phyloP scores from a whole-genome alignment of 306 rosid species.

The Luffa acutangula region DNA sequence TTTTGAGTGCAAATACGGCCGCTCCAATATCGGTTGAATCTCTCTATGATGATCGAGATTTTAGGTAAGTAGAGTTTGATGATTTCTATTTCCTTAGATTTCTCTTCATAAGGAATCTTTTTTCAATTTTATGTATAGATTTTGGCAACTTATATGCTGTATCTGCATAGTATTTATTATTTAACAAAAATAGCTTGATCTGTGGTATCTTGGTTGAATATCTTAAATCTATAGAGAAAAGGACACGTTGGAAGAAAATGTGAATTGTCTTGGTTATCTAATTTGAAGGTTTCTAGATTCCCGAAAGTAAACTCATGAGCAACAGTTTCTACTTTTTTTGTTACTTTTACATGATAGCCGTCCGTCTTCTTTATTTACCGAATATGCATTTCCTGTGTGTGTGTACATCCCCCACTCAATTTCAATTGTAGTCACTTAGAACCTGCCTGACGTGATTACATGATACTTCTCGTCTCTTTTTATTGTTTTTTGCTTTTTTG shows the following conservation, averaged over 20 bases:
- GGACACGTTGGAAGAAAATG: neutral
- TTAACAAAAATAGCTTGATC: neutral
- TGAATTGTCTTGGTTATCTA: neutral
- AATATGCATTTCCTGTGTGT: neutral
- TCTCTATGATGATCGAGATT: conserved; percentile 69
- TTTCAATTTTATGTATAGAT: neutral
- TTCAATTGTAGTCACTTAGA: neutral
- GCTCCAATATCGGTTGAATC: conserved; percentile 99
- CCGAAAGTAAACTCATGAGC: neutral
- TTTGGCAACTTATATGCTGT: neutral
- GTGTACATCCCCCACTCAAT: neutral
- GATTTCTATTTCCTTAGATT: neutral
- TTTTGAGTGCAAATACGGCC: conserved; percentile 82
- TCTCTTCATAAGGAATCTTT: neutral
- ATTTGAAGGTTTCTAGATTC: neutral
- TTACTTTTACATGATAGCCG: neutral
- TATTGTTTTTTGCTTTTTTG: neutral
- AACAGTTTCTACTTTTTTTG: neutral
- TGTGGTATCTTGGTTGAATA: neutral
- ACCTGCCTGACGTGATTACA: neutral
- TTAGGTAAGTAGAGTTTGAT: conserved; percentile 41
- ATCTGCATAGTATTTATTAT: neutral
- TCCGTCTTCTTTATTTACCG: neutral
- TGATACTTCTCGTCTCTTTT: neutral
- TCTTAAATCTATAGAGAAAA: neutral